phyloP scores from a whole-genome alignment of 2,329 filamentous ascomycete species.

The Byssoonygena ceratinophila region DNA sequence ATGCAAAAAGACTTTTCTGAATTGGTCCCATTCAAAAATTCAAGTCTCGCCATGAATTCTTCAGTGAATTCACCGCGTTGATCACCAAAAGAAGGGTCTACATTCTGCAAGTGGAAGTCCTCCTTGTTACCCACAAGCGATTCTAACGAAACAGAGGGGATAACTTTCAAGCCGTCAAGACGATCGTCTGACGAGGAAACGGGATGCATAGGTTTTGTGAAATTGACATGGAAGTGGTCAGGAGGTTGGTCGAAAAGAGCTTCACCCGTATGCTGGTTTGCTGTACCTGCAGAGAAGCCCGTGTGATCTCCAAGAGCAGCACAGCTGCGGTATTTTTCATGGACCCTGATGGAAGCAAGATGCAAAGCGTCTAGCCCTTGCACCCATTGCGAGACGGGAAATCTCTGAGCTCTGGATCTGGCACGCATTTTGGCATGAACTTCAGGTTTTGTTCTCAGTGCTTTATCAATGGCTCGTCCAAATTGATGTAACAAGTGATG shows the following conservation, averaged over 20 bases:
- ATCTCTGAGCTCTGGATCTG: constrained; percentile 53
- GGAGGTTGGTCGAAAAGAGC: not conserved
- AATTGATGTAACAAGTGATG: constrained; percentile 56
- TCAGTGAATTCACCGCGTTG: constrained; percentile 51
- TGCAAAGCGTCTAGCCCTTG: constrained; percentile 55
- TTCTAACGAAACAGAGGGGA: constrained; percentile 45
- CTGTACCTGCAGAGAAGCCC: not conserved
- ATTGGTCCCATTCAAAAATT: constrained; percentile 45
- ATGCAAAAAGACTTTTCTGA: constrained; percentile 52
- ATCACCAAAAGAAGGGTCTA: constrained; percentile 58
- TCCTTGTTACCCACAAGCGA: constrained; percentile 51
- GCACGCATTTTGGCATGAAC: constrained; percentile 54
- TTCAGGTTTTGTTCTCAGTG: constrained; percentile 47
- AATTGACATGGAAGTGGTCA: not conserved
- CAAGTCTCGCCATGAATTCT: constrained; percentile 48
- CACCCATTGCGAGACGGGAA: constrained; percentile 58
- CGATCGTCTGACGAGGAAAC: not conserved
- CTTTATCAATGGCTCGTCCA: constrained; percentile 52
- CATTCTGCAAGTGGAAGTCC: constrained; percentile 53
- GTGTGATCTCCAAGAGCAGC: not conserved
- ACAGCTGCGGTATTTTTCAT: constrained; percentile 34
- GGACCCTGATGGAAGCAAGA: constrained; percentile 48
- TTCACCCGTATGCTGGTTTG: not conserved
- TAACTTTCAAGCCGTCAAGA: constrained; percentile 19
- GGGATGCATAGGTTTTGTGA: not conserved